Conservation (phyloP, 2,329 filamentous ascomycete genomes). For the Aureobasidium sp. region DNA sequence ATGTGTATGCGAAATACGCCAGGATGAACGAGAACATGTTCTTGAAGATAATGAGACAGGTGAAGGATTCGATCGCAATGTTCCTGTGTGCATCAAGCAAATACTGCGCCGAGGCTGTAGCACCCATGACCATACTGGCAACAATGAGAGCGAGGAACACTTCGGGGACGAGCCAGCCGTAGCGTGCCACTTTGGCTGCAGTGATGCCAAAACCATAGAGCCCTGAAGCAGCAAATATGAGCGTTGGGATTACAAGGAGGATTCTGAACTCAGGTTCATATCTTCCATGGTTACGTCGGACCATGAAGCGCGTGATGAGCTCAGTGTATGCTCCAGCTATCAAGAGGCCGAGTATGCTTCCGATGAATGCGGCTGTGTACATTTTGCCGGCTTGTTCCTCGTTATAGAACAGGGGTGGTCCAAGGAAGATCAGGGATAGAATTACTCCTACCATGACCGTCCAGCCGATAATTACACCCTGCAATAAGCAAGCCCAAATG, state of each 20-base stretch:
- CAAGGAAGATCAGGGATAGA: slow-evolving; percentile 73
- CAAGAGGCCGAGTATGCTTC: slow-evolving; percentile 68
- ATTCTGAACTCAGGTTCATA: slow-evolving; percentile 92
- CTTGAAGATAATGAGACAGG: slow-evolving; percentile 85
- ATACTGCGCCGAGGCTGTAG: slow-evolving; percentile 77
- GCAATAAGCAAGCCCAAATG: slow-evolving; percentile 71
- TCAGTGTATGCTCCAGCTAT: slow-evolving; percentile 71
- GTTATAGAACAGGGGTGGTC: slow-evolving; percentile 72
- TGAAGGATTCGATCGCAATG: slow-evolving; percentile 80
- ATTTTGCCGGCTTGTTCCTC: slow-evolving; percentile 79
- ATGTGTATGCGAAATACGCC: slow-evolving; percentile 77
- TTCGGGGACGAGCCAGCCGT: slow-evolving; percentile 65
- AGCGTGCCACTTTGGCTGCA: slow-evolving; percentile 52
- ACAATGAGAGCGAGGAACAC: slow-evolving; percentile 81
- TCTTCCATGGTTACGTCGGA: slow-evolving; percentile 65
- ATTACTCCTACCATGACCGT: slow-evolving; percentile 86
- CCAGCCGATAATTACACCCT: slow-evolving; percentile 90
- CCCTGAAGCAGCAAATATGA: slow-evolving; percentile 69
- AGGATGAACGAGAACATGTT: slow-evolving; percentile 86
- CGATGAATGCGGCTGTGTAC: slow-evolving; percentile 79
- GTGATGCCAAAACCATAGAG: slow-evolving; percentile 81
- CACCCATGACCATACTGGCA: slow-evolving; percentile 84
- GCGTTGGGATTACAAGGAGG: slow-evolving; percentile 71
- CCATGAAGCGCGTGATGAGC: slow-evolving; percentile 61
- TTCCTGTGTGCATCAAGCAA: slow-evolving; percentile 89